Conservation (phyloP, 1,284 basidiomycete genomes). For the Moesziomyces sp. region DNA sequence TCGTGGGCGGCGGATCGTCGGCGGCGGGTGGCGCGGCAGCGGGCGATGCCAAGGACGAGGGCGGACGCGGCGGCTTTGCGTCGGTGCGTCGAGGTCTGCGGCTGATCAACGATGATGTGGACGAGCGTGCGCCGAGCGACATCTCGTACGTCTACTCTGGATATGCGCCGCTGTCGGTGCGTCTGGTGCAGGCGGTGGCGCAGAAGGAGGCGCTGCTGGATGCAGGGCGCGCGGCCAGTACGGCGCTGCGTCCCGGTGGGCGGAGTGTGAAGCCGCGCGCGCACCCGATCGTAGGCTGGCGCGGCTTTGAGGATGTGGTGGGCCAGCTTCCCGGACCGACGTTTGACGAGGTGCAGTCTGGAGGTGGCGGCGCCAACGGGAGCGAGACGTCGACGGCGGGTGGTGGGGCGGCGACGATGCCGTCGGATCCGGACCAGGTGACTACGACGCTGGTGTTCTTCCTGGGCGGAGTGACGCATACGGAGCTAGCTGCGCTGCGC, state of each 20-base stretch:
- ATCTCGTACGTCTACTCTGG: conserved; percentile 96
- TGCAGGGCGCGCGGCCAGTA: conserved; percentile 10
- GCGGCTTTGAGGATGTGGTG: conserved; percentile 91
- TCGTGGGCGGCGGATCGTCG: conserved; percentile 29
- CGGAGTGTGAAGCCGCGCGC: conserved; percentile 69
- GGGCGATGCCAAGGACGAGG: conserved; percentile 24
- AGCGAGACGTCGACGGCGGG: conserved; percentile 1
- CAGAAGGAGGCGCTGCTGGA: conserved; percentile 85
- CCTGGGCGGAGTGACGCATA: conserved; percentile 97
- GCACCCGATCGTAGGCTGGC: conserved; percentile 93
- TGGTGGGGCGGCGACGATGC: conserved; percentile 1
- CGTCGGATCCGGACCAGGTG: conserved; percentile 65
- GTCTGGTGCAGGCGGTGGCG: conserved; percentile 89
- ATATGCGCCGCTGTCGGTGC: conserved; percentile 90
- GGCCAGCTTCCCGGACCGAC: conserved; percentile 83
- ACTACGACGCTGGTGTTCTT: conserved; percentile 94
- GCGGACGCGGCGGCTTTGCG: conserved; percentile 73
- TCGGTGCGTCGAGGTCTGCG: conserved; percentile 84
- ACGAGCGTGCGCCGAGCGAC: conserved; percentile 80
- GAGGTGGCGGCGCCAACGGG: background rate
- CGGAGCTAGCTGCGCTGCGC: conserved; percentile 91
- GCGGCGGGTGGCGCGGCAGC: conserved; percentile 4
- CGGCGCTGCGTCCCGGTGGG: background rate
- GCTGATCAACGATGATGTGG: conserved; percentile 88
- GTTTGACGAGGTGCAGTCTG: conserved; percentile 78